These are phyloP conservation scores for Trypanosoma melophagium DNA, from an alignment of 208 protist species.

Conservation along the genomic window DNA sequence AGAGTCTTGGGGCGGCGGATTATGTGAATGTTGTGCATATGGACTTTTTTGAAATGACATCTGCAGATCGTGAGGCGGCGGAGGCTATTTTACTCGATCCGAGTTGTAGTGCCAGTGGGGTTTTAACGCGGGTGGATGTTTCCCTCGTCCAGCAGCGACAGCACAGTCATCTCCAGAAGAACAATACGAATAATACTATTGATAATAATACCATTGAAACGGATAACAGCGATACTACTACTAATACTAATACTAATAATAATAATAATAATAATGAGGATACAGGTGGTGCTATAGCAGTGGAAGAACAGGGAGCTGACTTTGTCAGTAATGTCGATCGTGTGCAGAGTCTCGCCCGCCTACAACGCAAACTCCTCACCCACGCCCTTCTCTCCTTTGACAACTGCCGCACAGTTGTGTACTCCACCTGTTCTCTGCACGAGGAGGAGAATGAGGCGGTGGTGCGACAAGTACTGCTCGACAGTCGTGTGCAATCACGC, in stretches of 20 bases:
- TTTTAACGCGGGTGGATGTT: constrained; percentile 85
- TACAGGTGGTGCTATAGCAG: constrained; percentile 31
- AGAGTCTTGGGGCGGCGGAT: constrained; percentile 60
- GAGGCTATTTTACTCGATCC: constrained; percentile 91
- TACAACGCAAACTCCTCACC: constrained; percentile 87
- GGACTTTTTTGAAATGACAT: constrained; percentile 85
- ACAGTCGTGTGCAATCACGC: constrained; percentile 67
- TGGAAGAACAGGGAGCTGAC: constrained; percentile 39
- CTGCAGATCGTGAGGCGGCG: constrained; percentile 65
- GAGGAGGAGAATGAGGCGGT: constrained; percentile 90
- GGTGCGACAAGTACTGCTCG: constrained; percentile 77
- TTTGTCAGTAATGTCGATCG: constrained; percentile 68
- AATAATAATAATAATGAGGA: constrained; percentile 5
- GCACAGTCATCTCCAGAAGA: background rate
- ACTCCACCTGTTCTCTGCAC: constrained; percentile 92
- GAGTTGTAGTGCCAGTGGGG: constrained; percentile 89
- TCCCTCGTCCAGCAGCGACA: constrained; percentile 49
- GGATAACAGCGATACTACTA: background rate
- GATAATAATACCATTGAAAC: background rate
- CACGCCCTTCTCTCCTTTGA: constrained; percentile 89
- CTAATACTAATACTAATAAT: background rate
- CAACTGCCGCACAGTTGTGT: constrained; percentile 85
- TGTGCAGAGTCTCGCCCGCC: constrained; percentile 64
- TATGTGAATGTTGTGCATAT: constrained; percentile 81
- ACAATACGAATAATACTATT: constrained; percentile 19